Percentiles rank a stretch among this genome's conserved stretches.
Conservation (phyloP, 2,329 filamentous ascomycete genomes). For the Fusarium cyanostomum region DNA sequence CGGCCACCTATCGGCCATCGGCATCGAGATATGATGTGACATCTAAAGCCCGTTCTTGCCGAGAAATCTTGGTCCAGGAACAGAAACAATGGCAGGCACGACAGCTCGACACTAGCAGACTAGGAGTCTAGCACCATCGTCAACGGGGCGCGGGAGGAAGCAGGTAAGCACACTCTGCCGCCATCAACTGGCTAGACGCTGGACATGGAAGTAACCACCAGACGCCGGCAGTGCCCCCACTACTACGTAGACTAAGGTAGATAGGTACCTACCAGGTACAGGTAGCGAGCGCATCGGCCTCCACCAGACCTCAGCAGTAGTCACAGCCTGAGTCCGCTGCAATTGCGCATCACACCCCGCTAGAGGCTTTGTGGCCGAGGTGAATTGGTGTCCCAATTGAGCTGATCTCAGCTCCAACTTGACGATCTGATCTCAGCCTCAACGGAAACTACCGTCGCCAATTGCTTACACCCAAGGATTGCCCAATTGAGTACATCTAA, state of each 20-base stretch:
- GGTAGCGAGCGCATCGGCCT: constrained; percentile 4
- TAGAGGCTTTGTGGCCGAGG: constrained; percentile 22
- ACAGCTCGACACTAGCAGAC: constrained; percentile 13
- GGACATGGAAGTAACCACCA: neutral
- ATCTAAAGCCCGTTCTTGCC: constrained; percentile 11
- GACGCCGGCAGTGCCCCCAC: neutral
- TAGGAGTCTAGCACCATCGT: constrained; percentile 1
- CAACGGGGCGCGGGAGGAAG: constrained; percentile 8
- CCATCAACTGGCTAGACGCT: constrained; percentile 28
- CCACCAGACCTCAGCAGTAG: neutral
- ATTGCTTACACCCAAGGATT: neutral
- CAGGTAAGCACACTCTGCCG: constrained; percentile 15
- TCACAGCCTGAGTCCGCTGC: too few species aligned
- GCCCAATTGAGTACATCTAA: neutral
- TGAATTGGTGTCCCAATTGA: neutral
- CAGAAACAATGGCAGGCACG: constrained; percentile 9
- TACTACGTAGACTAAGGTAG: neutral
- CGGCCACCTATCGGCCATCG: neutral
- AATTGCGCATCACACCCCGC: constrained; percentile 5
- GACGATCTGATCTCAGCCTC: constrained; percentile 1
- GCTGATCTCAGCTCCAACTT: constrained; percentile 8
- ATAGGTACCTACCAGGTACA: too few species aligned
- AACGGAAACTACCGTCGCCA: neutral
- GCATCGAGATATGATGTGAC: neutral
- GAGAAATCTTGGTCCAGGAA: constrained; percentile 15